Evolutionary conservation across 2,329 filamentous ascomycete species (phyloP).

Genomic region (Alternaria longipes): DNA sequence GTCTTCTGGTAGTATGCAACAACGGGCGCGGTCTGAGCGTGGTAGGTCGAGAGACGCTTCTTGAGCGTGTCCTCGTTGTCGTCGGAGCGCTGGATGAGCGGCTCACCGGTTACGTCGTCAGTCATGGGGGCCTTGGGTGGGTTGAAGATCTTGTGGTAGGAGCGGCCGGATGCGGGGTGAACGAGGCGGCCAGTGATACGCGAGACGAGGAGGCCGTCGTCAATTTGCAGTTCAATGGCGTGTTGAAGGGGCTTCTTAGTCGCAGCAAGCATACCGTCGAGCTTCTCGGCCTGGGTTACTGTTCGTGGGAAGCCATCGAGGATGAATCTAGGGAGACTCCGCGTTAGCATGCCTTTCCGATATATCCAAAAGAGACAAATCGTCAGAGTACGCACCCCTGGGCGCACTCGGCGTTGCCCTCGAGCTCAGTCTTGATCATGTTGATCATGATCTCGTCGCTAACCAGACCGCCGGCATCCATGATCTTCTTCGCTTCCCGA

Average conservation of each 20-base stretch:
- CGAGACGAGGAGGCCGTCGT: conserved; percentile 90
- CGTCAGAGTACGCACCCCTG: conserved; percentile 73
- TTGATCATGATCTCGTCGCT: conserved; percentile 99
- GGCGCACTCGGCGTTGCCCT: conserved; percentile 93
- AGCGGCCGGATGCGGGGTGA: conserved; percentile 94
- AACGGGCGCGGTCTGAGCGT: conserved; percentile 90
- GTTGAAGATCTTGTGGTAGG: conserved; percentile 99
- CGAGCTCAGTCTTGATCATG: conserved; percentile 98
- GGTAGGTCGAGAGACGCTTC: conserved; percentile 94
- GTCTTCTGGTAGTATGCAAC: conserved; percentile 97
- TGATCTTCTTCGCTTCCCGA: conserved; percentile 99
- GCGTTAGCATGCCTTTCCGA: conserved; percentile 8
- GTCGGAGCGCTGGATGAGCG: conserved; percentile 93
- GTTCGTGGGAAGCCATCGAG: conserved; percentile 98
- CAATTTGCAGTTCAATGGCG: conserved; percentile 95
- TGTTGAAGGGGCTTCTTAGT: conserved; percentile 89
- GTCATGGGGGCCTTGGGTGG: conserved; percentile 93
- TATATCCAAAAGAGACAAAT: neutral
- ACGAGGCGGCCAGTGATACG: conserved; percentile 96
- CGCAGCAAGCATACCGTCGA: conserved; percentile 86
- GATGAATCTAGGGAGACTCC: conserved; percentile 76
- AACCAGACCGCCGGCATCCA: conserved; percentile 97
- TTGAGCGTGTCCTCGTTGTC: conserved; percentile 96
- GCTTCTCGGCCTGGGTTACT: conserved; percentile 90
- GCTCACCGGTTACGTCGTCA: conserved; percentile 96